These are phyloP conservation scores for Penicillium paradoxum DNA, from an alignment of 495 filamentous ascomycete genomes.

Conservation along the genomic window DNA sequence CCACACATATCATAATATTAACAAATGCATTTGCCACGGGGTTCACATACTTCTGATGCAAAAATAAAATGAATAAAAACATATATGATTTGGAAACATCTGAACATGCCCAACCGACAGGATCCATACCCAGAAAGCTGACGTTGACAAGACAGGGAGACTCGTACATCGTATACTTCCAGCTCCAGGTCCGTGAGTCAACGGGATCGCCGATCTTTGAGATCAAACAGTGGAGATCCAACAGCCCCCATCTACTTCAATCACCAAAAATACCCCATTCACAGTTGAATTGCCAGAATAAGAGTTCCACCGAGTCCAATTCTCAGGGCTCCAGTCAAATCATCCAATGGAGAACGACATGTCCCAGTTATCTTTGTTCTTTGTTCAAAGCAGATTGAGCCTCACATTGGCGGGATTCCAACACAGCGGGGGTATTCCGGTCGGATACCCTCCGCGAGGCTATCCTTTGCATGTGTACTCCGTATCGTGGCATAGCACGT, in stretches of 20 bases:
- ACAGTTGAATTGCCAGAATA: background rate
- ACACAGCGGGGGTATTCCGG: background rate
- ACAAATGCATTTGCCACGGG: too few species aligned
- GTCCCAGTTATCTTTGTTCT: background rate
- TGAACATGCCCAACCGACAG: too few species aligned
- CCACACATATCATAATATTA: too few species aligned
- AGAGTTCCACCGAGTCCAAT: background rate
- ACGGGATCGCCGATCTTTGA: background rate
- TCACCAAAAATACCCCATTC: background rate
- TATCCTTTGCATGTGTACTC: background rate
- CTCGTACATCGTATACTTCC: background rate
- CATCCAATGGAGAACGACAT: background rate
- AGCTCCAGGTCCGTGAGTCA: background rate
- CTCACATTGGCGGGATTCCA: background rate
- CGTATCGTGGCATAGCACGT: background rate
- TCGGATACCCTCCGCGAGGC: background rate
- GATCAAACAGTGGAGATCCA: background rate
- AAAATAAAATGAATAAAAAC: too few species aligned
- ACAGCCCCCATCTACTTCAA: background rate
- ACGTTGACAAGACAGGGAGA: background rate
- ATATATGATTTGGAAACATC: too few species aligned
- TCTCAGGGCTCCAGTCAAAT: background rate
- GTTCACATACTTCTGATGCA: too few species aligned
- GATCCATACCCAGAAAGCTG: background rate
- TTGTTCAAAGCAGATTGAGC: background rate